Base-by-base conservation (phyloP, 2,329 filamentous ascomycete genomes). In the Nannizzia gypsea region DNA sequence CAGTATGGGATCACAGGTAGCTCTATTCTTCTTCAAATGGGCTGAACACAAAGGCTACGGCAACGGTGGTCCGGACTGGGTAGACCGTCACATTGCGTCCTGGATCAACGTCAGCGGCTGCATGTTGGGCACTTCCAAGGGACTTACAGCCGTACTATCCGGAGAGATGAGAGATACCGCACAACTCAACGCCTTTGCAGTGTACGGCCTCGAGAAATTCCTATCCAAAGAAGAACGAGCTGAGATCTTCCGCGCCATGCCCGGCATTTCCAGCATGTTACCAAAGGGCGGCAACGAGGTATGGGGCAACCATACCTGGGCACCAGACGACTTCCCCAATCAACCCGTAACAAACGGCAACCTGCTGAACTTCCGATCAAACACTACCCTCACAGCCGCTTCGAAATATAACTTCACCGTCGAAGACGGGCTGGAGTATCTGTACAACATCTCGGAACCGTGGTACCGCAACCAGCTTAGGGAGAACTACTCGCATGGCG, bases 91-190 rank as follows among this genome's bases (percentile, higher is more conserved):
- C 69, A 80, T 99, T 57, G 93, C 95, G 65, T 88, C 89, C 2
- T 99, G 95, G 91, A 95, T 99, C 77, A 99, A 99, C 71, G 90
- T 99, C 67, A 93, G 88, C 65, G 93, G 93, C 4, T 99, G 92
- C 73, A 96, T 99, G 92, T 84, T 99, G 4, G 93, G 93, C 13
- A 90, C 93, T 1, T 80, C 90, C 61, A 99, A 99, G 75, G 92
- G 88, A 61, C 76, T 97, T 38, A 89, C 93, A 0, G 92, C 93
- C 0, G 83, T 97, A 0, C 78, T 99, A 1, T 96, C 91, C 0
- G 93, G 93, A 31, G 93, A 99, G 73, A 99, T 99, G 93, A 90
- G 92, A 65, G 93, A 99, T 69, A 99, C 93, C 0, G 93, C 92
- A 0, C 93, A 97, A 72, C 82, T 99, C 22, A 97, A 97, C 67